These are phyloP conservation scores for Pigoraptor vietnamica DNA, from an alignment of 78 protist species.

Conservation along the genomic window DNA sequence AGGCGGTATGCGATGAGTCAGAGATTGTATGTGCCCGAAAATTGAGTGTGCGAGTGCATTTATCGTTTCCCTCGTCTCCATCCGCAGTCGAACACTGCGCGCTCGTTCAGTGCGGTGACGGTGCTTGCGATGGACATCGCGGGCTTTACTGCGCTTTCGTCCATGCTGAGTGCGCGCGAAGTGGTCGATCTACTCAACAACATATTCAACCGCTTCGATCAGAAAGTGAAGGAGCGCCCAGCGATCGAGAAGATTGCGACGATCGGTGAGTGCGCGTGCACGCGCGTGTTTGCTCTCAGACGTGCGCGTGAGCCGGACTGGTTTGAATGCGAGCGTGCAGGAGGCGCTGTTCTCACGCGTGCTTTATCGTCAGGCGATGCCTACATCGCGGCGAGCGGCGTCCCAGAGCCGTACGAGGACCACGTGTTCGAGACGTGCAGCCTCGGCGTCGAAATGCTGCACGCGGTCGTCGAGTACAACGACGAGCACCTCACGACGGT, in stretches of 20 bases:
- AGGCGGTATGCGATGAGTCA: neutral
- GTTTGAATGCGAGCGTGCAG: too few species aligned
- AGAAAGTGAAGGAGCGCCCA: neutral
- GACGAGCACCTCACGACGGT: neutral
- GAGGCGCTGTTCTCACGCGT: too few species aligned
- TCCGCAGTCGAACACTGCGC: neutral
- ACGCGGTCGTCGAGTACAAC: neutral
- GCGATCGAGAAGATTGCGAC: constrained; percentile 22
- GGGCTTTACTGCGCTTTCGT: constrained; percentile 9
- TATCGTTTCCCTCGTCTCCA: too few species aligned
- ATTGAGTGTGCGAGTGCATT: too few species aligned
- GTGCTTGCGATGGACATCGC: neutral
- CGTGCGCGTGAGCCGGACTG: too few species aligned
- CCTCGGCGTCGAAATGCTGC: neutral
- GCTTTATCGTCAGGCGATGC: constrained; percentile 64
- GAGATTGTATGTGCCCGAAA: too few species aligned
- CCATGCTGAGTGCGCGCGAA: neutral
- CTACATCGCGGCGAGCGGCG: constrained; percentile 6
- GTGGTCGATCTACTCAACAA: neutral
- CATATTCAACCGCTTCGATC: neutral
- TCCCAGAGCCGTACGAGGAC: neutral
- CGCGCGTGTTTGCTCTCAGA: too few species aligned
- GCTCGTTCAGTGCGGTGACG: neutral
- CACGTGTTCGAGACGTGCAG: neutral
- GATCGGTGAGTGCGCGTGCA: constrained; percentile 8